Evolutionary conservation across 192 early-diverging fungal species (phyloP), one percentile per base, ranked within the genome.

Genomic region (Dissophora globulifera): DNA sequence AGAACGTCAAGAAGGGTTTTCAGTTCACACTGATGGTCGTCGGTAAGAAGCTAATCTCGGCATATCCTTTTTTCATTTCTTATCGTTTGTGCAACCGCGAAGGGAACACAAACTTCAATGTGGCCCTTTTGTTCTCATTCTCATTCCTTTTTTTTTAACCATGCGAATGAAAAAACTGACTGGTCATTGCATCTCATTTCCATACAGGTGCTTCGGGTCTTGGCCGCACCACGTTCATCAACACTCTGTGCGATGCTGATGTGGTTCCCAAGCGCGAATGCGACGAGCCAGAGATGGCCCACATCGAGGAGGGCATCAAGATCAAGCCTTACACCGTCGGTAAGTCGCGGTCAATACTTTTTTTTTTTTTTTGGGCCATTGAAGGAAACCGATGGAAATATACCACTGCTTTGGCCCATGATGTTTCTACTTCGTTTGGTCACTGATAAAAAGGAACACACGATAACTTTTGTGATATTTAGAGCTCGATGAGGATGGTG

Each of bases 201-300:
- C 7, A 29, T 45, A 20, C 51, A 93, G 94, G 94, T 58, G 90
- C 93, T 27, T 94, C 96, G 16, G 98, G 98, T 25, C 88, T 96
- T 22, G 98, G 98, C 15, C 95, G 97, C 54, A 94, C 96, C 40
- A 99, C 98, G n/a, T 98, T 99, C 84, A 91, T 98, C 48, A 99
- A 99, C 86, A 97, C 98, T 3, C 86, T 99, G 42, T 99, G 96
- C 83, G 94, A 95, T 74, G 84, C 85, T 22, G 71, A 70, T 48
- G 90, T 93, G 31, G 83, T 96, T 13, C 80, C 87, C 16, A 83
- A 93, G 33, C 85, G 83, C 31, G 89, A 91, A 31, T 82, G 80
- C 32, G 85, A 86, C 38, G 84, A 83, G 53, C 87, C 92, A 38
- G 90, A 93, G 57, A 85, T 88, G 58, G 94, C 94, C 31, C 89